Evolutionary conservation across 768 basidiomycete species (phyloP).

Genomic region (Leccinellum luteum): DNA sequence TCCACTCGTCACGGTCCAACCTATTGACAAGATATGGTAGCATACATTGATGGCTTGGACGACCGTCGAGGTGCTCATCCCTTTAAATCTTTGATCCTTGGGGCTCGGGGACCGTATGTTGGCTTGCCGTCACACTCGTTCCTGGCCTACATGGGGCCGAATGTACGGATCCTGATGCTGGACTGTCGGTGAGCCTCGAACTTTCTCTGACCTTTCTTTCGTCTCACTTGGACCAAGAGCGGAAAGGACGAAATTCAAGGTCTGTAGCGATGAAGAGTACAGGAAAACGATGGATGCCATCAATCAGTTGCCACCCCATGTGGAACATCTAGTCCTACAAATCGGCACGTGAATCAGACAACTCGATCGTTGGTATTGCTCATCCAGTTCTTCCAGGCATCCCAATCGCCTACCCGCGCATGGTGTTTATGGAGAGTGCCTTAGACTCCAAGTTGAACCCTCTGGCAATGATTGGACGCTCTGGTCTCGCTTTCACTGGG

Average conservation of each 20-base stretch:
- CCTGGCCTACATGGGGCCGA: constrained; percentile 76
- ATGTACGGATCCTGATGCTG: constrained; percentile 67
- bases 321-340: constrained; percentile 84
- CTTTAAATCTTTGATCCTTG: constrained; percentile 71
- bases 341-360: constrained; percentile 47
- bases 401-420: constrained; percentile 89
- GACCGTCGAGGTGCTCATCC: constrained; percentile 60
- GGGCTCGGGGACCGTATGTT: constrained; percentile 73
- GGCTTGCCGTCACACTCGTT: constrained; percentile 81
- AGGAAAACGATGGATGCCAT: constrained; percentile 66
- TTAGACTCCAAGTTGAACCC: constrained; percentile 86
- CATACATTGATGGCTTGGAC: constrained; percentile 63
- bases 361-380: neutral
- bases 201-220: neutral
- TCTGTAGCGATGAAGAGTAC: constrained; percentile 77
- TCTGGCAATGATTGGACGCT: constrained; percentile 67
- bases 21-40: constrained; percentile 9
- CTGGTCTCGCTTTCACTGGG: constrained; percentile 66
- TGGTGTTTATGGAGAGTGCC: constrained; percentile 82
- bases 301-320: constrained; percentile 52
- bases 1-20: neutral
- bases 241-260: constrained; percentile 78
- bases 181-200: constrained; percentile 67
- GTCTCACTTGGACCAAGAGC: constrained; percentile 47
- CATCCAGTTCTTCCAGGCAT: constrained; percentile 43